Base-by-base conservation (phyloP, 2,329 filamentous ascomycete genomes). In the Trichophyton mentagrophytes region DNA sequence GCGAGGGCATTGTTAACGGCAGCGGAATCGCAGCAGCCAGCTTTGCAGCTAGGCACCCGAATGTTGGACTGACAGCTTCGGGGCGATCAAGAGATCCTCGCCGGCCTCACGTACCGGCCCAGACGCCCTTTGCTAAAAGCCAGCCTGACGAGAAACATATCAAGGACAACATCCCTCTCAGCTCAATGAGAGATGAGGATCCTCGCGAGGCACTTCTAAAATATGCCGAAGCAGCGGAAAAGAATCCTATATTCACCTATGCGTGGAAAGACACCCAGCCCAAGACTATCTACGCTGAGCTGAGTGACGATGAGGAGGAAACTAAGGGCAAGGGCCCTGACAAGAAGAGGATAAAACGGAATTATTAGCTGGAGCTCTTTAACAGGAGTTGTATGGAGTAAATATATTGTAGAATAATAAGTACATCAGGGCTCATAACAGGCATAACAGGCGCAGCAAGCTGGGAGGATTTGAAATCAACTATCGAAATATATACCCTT, bases 181-280 rank as follows among this genome's bases (percentile, higher is more conserved):
- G 90, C 64, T 86, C 84, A 64, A 95, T 99, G 89, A 81, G 95
- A 56, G 91, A 99, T 73, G 93, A 99, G 72, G 93, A 99, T 76
- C 93, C 93, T 0, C 80, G 93, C 65, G 93, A 96, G 74, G 93
- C 93, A 53, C 77, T 99, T 69, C 77, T 99, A 63, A 96, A 95
- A 77, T 99, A 97, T 78, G 92, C 90, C 42, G 89, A 95, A 60
- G 86, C 95, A 70, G 90, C 91, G 11, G 85, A 95, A 74, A 92
- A 89, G 71, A 91, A 97, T 71, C 92, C 91, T 0, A 81, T 96
- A 68, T 99, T 97, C 70, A 99, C 93, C 33, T 89, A 88, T 66
- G 93, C 91, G 15, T 99, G 90, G 88, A 88, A 87, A 70, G 82
- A 87, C 67, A 97, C 90, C 42, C 92, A 97, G 76, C 93, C 93